These are phyloP conservation scores for Pichia sporocuriosa DNA, from an alignment of 805 yeast species.

Conservation along the genomic window DNA sequence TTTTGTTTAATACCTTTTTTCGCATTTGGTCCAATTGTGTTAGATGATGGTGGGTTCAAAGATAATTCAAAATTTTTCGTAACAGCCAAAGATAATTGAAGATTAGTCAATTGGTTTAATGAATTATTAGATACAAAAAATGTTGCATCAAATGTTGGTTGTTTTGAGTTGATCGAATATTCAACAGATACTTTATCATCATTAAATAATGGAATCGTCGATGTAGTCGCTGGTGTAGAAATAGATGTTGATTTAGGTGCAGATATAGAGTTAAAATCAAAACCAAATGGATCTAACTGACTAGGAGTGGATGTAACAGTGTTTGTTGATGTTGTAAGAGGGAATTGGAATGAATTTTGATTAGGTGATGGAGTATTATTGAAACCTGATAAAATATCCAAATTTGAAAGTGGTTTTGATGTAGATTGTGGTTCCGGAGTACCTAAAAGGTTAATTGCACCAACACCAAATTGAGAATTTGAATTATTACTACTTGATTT, in stretches of 20 bases:
- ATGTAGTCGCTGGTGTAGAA: conserved; percentile 8
- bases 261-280: conserved; percentile 22
- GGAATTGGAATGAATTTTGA: conserved; percentile 3
- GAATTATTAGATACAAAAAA: conserved; percentile 23
- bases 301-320: conserved; percentile 6
- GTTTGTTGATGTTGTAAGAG: conserved; percentile 5
- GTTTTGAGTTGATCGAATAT: conserved; percentile 17
- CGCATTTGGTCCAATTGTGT: conserved; percentile 13
- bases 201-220: conserved; percentile 9
- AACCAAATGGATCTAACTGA: conserved; percentile 30
- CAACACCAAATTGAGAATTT: conserved; percentile 17
- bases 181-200: conserved; percentile 22
- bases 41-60: conserved; percentile 25
- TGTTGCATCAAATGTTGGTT: conserved; percentile 15
- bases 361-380: conserved; percentile 6
- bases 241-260: background rate
- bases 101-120: conserved; percentile 46
- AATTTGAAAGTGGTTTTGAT: conserved; percentile 9
- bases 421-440: conserved; percentile 22
- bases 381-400: conserved; percentile 14
- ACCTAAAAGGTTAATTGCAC: conserved; percentile 29
- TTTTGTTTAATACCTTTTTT: conserved; percentile 23
- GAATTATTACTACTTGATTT: conserved; percentile 23
- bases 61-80: conserved; percentile 27
- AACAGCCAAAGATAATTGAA: conserved; percentile 30